Base-by-base conservation (phyloP, 192 early-diverging fungal species). In the Mortierella hygrophila region DNA sequence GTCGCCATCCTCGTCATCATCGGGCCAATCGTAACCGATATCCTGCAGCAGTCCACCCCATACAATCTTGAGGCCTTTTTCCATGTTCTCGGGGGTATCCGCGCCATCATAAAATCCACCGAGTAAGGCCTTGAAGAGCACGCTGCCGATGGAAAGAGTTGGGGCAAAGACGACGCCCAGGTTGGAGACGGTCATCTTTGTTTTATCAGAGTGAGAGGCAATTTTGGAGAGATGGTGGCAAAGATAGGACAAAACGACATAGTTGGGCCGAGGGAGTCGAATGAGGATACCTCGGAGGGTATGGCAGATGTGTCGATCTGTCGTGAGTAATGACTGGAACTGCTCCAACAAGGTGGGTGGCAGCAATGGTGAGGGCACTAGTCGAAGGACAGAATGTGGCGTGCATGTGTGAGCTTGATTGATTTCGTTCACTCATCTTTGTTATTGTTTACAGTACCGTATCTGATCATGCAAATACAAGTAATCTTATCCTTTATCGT, bases 151-250 rank as follows among this genome's bases (percentile, higher is more conserved):
- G 11, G 88, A 88, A 8, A 94, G 80, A 9, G 90, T 93, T 15
- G 93, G 93, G n/a, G 89, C 89, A 87, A 94, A 94, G 38, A 94
- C 91, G 0, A 93, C 78, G 1, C 88, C 93, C 15, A 94, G 82
- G 55, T 94, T 94, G 29, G 89, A 91, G 6, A 90, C 89, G 3
- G 86, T 92, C 93, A 94, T 94, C 69, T 90, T 89, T 70, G 93
- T 94, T 40, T 82, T 85, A n/a, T 90, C 87, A 20, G 71, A 76
- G 54, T 89, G 83, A 20, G 79, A 79, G 11, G 88, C 89, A 21
- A 94, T 88, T 52, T 88, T 91, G 49, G 91, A 87, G 29, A 94
- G 75, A 55, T 94, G 93, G 41, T 79, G 82, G 74, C 87, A 92
- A 13, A 88, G 88, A 87, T 76, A 91, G 79, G 79, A 90, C 71